These are phyloP conservation scores for Coniochaeta prunicola DNA, from an alignment of 2,329 filamentous ascomycete genomes.

Conservation along the genomic window DNA sequence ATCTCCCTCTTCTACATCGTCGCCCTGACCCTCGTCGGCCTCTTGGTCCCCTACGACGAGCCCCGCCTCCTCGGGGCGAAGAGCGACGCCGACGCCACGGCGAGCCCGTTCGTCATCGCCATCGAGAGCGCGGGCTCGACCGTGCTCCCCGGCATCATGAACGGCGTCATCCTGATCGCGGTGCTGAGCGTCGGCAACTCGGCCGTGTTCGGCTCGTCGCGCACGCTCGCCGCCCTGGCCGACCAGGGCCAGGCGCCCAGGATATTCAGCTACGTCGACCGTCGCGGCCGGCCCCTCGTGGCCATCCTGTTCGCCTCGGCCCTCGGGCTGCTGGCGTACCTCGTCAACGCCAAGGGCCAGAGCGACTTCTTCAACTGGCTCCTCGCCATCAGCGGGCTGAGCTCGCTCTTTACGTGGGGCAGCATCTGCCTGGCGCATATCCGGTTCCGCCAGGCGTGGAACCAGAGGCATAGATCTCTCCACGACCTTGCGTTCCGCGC, in stretches of 20 bases:
- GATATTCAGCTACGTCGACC: conserved; percentile 50
- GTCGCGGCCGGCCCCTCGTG: conserved; percentile 45
- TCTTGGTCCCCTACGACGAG: conserved; percentile 40
- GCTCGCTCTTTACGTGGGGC: conserved; percentile 61
- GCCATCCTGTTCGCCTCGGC: conserved; percentile 39
- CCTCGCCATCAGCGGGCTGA: conserved; percentile 55
- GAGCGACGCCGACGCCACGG: conserved; percentile 35
- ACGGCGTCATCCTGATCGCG: conserved; percentile 50
- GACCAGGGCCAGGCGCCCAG: conserved; percentile 52
- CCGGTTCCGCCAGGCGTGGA: conserved; percentile 61
- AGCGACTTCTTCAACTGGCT: conserved; percentile 59
- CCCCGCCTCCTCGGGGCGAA: conserved; percentile 35
- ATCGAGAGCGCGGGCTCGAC: conserved; percentile 44
- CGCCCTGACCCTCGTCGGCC: conserved; percentile 43
- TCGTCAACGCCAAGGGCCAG: conserved; percentile 30
- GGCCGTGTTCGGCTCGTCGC: conserved; percentile 50
- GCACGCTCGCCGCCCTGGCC: conserved; percentile 51
- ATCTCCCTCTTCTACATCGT: conserved; percentile 49
- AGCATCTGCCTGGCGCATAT: conserved; percentile 64
- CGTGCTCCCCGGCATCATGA: conserved; percentile 50
- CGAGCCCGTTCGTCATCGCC: conserved; percentile 52
- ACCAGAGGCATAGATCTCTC: conserved; percentile 50
- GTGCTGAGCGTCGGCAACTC: conserved; percentile 54
- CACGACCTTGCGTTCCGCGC: conserved; percentile 62
- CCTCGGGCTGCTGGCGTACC: conserved; percentile 44